These are phyloP conservation scores for Pholiota conissans DNA, from an alignment of 768 basidiomycete genomes.

Conservation along the genomic window DNA sequence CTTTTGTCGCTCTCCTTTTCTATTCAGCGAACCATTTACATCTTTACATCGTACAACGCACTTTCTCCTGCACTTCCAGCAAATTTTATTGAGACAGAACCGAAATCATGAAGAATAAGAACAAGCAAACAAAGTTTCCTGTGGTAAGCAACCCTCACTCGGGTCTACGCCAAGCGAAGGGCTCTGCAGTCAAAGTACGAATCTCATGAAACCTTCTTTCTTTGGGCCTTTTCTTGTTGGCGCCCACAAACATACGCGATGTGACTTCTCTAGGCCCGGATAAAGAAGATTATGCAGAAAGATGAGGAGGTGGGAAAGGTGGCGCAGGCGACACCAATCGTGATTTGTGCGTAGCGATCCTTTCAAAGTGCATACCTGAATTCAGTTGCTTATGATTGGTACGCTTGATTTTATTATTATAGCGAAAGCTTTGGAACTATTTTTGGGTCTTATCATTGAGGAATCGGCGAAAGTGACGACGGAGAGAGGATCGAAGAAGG, in stretches of 20 bases:
- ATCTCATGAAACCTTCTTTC: background rate
- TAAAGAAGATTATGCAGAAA: constrained; percentile 99
- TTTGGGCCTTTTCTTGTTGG: background rate
- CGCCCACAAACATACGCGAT: background rate
- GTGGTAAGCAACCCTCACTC: constrained; percentile 55
- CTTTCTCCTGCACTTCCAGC: background rate
- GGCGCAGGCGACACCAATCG: constrained; percentile 92
- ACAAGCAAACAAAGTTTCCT: constrained; percentile 89
- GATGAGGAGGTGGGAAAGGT: constrained; percentile 99
- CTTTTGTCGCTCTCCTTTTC: background rate
- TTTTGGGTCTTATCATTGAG: constrained; percentile 81
- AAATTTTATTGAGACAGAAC: background rate
- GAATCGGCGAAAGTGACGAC: constrained; percentile 79
- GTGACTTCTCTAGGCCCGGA: constrained; percentile 68
- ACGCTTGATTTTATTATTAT: constrained; percentile 5
- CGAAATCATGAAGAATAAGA: constrained; percentile 78
- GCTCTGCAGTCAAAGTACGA: background rate
- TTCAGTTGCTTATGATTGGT: background rate
- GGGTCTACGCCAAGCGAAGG: background rate
- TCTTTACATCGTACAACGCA: background rate
- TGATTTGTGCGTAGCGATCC: constrained; percentile 75
- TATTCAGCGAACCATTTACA: background rate
- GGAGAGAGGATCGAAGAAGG: constrained; percentile 80
- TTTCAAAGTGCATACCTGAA: background rate
- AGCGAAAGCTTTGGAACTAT: constrained; percentile 96